Evolutionary conservation across 768 basidiomycete species (phyloP), one percentile per base, ranked within the genome.

Genomic region (Trichaptum fuscoviolaceum): DNA sequence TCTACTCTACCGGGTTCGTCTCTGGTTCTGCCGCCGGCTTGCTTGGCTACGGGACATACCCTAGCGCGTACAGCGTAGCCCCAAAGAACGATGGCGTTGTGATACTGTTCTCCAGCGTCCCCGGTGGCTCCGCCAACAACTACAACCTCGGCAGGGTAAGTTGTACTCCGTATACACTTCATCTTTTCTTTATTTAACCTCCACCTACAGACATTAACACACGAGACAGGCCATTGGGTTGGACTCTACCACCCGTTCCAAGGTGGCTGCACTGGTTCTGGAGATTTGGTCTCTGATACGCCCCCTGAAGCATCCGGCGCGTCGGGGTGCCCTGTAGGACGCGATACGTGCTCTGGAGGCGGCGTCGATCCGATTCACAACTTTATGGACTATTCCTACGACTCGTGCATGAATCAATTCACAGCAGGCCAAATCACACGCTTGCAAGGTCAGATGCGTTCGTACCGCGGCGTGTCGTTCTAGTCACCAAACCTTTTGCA

Each of bases 11-110:
- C 30, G 83, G 84, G 77, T 80, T 82, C 74, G 70, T 63, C 35
- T 75, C 74, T 63, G 80, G 77, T 15, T 71, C 76, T 27, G 80
- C 75, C 66, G 71, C 73, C 34, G 82, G 82, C 36, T 80, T 86
- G 17, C 77, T 87, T 25, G 83, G 84, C 30, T 86, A 86, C 69
- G 74, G 84, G 0, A 85, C 84, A 30, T 85, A 84, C 79, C 85
- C 85, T 15, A 77, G 71, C 1, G 69, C 73, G 66, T 85, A 83
- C 71, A 34, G 71, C 7, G n/a, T 70, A 34, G 74, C 71, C 57
- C 81, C 82, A 5, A 72, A 66, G 6, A 82, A 86, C 69, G 85
- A 86, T 69, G 85, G 84, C 66, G 79, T 83, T 58, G 73, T 77
- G 42, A 74, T 75, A 67, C 73, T 76, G 26, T 77, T 69, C 71